Percentiles rank a stretch among this genome's conserved stretches.
These are phyloP conservation scores for Metarhizium sp. DNA, from an alignment of 2,329 filamentous ascomycete species.

Conservation along the genomic window DNA sequence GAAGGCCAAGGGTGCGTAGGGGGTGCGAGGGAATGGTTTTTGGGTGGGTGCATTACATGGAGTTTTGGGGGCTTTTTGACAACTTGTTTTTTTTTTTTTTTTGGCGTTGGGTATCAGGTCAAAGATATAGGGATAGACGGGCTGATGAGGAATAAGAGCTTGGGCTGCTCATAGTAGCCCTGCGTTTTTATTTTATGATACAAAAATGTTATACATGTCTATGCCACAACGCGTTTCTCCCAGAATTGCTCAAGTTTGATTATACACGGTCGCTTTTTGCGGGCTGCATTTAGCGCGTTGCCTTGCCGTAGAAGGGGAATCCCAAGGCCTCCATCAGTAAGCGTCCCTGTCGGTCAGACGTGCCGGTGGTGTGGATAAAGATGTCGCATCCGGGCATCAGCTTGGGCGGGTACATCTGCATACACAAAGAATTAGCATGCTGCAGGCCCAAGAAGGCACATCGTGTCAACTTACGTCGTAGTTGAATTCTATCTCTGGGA, in stretches of 20 bases:
- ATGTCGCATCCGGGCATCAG: conserved; percentile 84
- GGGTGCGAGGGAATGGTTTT: conserved; percentile 26
- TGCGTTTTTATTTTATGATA: conserved; percentile 16
- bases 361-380: conserved; percentile 75
- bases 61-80: no score
- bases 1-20: conserved; percentile 26
- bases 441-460: background rate
- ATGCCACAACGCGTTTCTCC: conserved; percentile 13
- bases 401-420: conserved; percentile 48
- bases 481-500: conserved; percentile 92
- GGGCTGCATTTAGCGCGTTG: conserved; percentile 27
- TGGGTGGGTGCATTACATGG: conserved; percentile 3
- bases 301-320: conserved; percentile 70
- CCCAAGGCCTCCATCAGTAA: conserved; percentile 47
- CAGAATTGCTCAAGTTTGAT: background rate
- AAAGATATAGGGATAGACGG: background rate
- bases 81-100: no score
- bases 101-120: background rate
- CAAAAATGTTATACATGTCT: conserved; percentile 25
- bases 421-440: conserved; percentile 5
- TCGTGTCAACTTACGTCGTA: conserved; percentile 67
- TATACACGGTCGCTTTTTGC: background rate
- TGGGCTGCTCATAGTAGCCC: background rate
- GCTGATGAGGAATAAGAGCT: background rate
- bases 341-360: conserved; percentile 74